phyloP scores from a whole-genome alignment of 305 asterid species.

The Rubia peregrina region DNA sequence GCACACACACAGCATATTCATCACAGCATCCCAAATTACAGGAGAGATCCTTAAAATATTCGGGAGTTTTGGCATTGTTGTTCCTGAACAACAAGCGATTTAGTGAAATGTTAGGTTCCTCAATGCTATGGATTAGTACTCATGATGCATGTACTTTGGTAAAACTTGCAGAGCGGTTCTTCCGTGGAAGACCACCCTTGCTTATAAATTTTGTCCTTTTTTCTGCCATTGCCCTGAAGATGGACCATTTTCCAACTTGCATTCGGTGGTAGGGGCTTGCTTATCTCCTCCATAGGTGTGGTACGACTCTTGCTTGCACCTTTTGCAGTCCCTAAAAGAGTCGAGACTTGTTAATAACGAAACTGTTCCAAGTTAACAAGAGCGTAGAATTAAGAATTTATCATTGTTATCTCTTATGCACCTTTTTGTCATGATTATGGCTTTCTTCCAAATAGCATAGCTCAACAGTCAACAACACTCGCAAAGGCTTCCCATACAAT shows the following conservation, averaged over 20 bases:
- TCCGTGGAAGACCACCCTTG: conserved; percentile 84
- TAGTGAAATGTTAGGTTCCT: background rate
- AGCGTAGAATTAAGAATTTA: background rate
- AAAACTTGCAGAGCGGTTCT: conserved; percentile 96
- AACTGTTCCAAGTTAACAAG: background rate
- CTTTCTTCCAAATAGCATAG: conserved; percentile 69
- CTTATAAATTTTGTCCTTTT: conserved; percentile 55
- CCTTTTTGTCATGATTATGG: conserved; percentile 71
- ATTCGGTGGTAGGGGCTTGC: conserved; percentile 67
- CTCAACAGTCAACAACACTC: conserved; percentile 72
- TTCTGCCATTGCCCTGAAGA: conserved; percentile 41
- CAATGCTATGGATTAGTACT: conserved; percentile 3
- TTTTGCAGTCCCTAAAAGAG: conserved; percentile 62
- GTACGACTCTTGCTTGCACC: conserved; percentile 79
- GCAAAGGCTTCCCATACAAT: conserved; percentile 71
- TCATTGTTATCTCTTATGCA: conserved; percentile 25
- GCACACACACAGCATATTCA: conserved; percentile 37
- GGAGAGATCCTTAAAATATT: conserved; percentile 86
- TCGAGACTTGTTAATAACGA: conserved; percentile 15
- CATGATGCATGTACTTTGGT: conserved; percentile 70
- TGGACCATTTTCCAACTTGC: conserved; percentile 62
- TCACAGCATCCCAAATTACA: conserved; percentile 72
- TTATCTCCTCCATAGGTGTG: conserved; percentile 63
- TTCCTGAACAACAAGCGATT: conserved; percentile 46
- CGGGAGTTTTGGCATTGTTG: conserved; percentile 57